Conservation (phyloP, 2,329 filamentous ascomycete species). For the Aspergillus sp. region DNA sequence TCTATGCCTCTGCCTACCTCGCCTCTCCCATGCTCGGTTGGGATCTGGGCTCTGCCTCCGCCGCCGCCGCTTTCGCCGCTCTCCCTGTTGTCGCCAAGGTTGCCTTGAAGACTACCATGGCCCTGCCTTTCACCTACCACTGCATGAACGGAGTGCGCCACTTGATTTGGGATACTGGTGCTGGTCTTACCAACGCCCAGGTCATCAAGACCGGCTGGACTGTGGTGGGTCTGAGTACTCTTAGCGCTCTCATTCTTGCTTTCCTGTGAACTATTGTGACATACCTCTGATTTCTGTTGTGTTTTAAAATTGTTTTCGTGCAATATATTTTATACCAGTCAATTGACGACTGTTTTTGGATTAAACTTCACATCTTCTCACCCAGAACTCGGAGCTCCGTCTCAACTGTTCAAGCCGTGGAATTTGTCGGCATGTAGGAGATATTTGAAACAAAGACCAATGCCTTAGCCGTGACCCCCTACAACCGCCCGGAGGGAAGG, state of each 20-base stretch:
- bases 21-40: conserved; percentile 73
- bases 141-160: conserved; percentile 69
- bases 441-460: neutral
- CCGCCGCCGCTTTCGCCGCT: conserved; percentile 66
- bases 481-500: neutral
- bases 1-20: conserved; percentile 79
- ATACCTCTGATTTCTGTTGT: conserved; percentile 36
- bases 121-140: conserved; percentile 70
- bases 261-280: conserved; percentile 41
- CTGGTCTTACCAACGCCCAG: conserved; percentile 63
- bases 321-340: conserved; percentile 28
- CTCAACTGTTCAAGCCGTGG: neutral
- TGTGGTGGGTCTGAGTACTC: conserved; percentile 59
- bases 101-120: conserved; percentile 59
- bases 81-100: conserved; percentile 63
- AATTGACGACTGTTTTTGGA: conserved; percentile 26
- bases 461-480: neutral
- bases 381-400: neutral
- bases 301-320: conserved; percentile 30
- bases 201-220: conserved; percentile 68
- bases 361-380: neutral
- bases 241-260: conserved; percentile 52
- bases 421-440: neutral
- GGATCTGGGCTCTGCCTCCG: conserved; percentile 65
- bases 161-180: conserved; percentile 69